A percentile compares a stretch with the other conserved stretches of the same genome.
Conservation (phyloP, 176 grass and related monocot genomes). For the Eleusine coracana region DNA sequence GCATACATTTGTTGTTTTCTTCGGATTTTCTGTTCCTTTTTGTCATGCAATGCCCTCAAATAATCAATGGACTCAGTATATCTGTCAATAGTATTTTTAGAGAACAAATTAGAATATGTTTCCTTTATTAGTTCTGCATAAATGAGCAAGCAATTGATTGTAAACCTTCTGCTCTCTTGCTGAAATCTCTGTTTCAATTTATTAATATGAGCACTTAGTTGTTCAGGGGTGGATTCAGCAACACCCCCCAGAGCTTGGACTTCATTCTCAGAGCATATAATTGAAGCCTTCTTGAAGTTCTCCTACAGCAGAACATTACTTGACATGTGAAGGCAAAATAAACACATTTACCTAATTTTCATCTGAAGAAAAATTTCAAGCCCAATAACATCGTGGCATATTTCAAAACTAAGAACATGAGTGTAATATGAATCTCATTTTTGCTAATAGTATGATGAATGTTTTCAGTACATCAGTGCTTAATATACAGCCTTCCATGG, state of each 20-base stretch:
- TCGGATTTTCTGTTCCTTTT: slow-evolving; percentile 66
- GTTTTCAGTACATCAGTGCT: slow-evolving; percentile 19
- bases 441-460: background rate
- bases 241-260: slow-evolving; percentile 66
- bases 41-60: slow-evolving; percentile 66
- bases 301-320: slow-evolving; percentile 48
- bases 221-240: slow-evolving; percentile 59
- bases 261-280: slow-evolving; percentile 75
- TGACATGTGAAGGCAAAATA: slow-evolving; percentile 9
- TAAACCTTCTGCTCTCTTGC: slow-evolving; percentile 81
- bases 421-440: background rate
- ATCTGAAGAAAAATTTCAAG: background rate
- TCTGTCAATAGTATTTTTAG: slow-evolving; percentile 33
- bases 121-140: slow-evolving; percentile 7
- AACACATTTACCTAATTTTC: background rate
- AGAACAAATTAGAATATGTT: slow-evolving; percentile 5
- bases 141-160: slow-evolving; percentile 21
- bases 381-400: background rate
- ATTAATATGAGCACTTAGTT: slow-evolving; percentile 72
- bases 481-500: background rate
- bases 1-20: slow-evolving; percentile 72
- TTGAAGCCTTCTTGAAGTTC: slow-evolving; percentile 78
- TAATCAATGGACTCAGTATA: slow-evolving; percentile 79
- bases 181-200: slow-evolving; percentile 72
- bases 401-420: background rate